Percentiles rank a stretch among this genome's conserved stretches.
Evolutionary conservation across 306 rosid species (phyloP).

Genomic region (Malus sieversii): DNA sequence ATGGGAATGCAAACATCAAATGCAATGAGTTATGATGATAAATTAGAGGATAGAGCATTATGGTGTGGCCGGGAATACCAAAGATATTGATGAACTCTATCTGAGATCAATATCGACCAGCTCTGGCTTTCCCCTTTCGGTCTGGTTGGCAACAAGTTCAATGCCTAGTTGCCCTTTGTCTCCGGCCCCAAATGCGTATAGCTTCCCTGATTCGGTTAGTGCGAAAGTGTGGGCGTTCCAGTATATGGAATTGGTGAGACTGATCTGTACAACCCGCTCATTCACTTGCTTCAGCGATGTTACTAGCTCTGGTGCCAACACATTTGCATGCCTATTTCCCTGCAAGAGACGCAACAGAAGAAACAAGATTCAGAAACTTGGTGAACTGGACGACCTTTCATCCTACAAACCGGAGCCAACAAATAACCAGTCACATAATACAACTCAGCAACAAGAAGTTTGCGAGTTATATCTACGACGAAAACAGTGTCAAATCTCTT

Average conservation of each 20-base stretch:
- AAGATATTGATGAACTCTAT: conserved; percentile 25
- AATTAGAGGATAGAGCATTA: conserved; percentile 31
- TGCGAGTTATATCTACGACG: not conserved
- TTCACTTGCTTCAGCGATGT: conserved; percentile 58
- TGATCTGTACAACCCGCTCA: conserved; percentile 81
- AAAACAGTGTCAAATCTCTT: not conserved
- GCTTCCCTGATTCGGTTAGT: conserved; percentile 83
- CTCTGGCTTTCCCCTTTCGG: conserved; percentile 76
- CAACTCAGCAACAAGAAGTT: not conserved
- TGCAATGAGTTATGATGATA: conserved; percentile 41
- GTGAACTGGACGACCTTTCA: not conserved
- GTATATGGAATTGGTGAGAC: conserved; percentile 79
- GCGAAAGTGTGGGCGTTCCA: conserved; percentile 98
- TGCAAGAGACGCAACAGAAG: conserved; percentile 20
- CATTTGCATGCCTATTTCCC: conserved; percentile 63
- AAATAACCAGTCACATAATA: not conserved
- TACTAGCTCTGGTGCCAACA: conserved; percentile 67
- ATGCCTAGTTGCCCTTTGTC: conserved; percentile 92
- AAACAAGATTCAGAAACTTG: conserved; percentile 2
- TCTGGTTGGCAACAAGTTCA: conserved; percentile 61
- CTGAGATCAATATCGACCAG: conserved; percentile 68
- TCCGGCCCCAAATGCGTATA: conserved; percentile 87
- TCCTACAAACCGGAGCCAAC: not conserved
- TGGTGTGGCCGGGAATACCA: not conserved
- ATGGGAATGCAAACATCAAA: conserved; percentile 36